phyloP scores from a whole-genome alignment of 2,329 filamentous ascomycete species.

The Penicillium rolfsii region DNA sequence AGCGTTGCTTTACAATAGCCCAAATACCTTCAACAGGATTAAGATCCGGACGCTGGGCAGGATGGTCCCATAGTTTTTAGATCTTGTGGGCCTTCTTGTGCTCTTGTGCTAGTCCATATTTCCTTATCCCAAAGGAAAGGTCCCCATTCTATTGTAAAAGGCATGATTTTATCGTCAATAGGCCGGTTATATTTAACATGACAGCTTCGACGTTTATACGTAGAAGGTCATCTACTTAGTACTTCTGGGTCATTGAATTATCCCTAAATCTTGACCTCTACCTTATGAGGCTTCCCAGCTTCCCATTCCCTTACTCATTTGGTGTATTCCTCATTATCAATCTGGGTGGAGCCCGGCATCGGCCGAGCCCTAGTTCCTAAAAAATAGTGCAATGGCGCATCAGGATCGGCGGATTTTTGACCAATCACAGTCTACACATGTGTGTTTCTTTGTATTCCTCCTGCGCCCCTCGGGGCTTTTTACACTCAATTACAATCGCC shows the following conservation, averaged over 20 bases:
- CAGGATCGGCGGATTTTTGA: constrained; percentile 6
- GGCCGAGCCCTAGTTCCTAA: constrained; percentile 1
- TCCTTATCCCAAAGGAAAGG: constrained; percentile 7
- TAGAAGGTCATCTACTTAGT: constrained; percentile 9
- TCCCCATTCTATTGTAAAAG: constrained; percentile 8
- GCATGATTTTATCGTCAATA: constrained; percentile 9
- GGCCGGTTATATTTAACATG: constrained; percentile 9
- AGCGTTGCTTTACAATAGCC: constrained; percentile 6
- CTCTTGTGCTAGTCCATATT: constrained; percentile 10
- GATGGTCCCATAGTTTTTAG: constrained; percentile 8
- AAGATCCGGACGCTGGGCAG: constrained; percentile 6
- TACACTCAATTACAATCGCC: constrained; percentile 5
- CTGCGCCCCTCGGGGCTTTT: constrained; percentile 5
- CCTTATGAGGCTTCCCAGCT: constrained; percentile 8
- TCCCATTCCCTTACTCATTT: constrained; percentile 9
- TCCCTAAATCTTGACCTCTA: constrained; percentile 6
- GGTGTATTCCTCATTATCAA: not conserved
- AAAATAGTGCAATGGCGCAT: constrained; percentile 6
- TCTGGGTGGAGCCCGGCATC: not conserved
- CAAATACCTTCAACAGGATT: constrained; percentile 6
- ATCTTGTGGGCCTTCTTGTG: constrained; percentile 9
- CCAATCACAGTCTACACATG: constrained; percentile 7
- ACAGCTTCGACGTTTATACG: constrained; percentile 8
- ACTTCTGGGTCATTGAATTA: constrained; percentile 9
- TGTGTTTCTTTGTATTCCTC: constrained; percentile 8